Percentiles rank a stretch among this genome's conserved stretches.
Conservation (phyloP, 163 green algal genomes). For the Scenedesmus sp. region DNA sequence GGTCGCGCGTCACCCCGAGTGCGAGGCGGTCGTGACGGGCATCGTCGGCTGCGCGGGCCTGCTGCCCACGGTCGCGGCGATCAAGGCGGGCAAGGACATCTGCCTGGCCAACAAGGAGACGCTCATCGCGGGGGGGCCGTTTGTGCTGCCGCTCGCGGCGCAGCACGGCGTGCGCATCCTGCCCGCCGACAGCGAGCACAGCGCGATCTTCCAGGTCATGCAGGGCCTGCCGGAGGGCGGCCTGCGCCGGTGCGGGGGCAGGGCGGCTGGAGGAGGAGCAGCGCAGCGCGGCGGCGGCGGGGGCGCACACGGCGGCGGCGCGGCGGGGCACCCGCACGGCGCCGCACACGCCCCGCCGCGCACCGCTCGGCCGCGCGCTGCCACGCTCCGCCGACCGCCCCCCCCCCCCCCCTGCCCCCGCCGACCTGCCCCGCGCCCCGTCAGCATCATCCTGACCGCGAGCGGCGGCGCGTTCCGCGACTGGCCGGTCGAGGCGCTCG, state of each 20-base stretch:
- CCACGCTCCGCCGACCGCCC: too few relatives aligned
- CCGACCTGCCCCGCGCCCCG: background rate
- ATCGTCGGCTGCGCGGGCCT: conserved; percentile 98
- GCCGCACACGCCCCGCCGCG: too few relatives aligned
- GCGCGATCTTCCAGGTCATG: conserved; percentile 94
- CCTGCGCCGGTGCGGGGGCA: conserved; percentile 70
- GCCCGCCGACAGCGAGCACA: conserved; percentile 96
- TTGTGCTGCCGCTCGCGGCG: conserved; percentile 91
- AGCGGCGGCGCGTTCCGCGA: conserved; percentile 98
- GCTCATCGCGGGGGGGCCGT: conserved; percentile 95
- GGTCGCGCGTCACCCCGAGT: conserved; percentile 71
- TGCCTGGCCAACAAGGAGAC: conserved; percentile 99
- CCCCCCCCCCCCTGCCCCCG: too few relatives aligned
- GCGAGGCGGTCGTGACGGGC: conserved; percentile 83
- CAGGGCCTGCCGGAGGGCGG: conserved; percentile 95
- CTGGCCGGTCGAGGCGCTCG: conserved; percentile 92
- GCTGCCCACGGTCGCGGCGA: conserved; percentile 94
- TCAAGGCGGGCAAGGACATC: conserved; percentile 97
- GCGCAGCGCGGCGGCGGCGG: too few relatives aligned
- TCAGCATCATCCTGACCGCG: conserved; percentile 97
- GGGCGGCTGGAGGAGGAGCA: background rate
- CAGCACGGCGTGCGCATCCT: conserved; percentile 96
- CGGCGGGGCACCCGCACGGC: too few relatives aligned
- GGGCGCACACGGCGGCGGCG: too few relatives aligned
- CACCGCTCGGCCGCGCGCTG: too few relatives aligned